Evolutionary conservation across 805 yeast genomes (phyloP), one percentile per base, ranked within the genome.

Genomic region (Spathaspora boniae): DNA sequence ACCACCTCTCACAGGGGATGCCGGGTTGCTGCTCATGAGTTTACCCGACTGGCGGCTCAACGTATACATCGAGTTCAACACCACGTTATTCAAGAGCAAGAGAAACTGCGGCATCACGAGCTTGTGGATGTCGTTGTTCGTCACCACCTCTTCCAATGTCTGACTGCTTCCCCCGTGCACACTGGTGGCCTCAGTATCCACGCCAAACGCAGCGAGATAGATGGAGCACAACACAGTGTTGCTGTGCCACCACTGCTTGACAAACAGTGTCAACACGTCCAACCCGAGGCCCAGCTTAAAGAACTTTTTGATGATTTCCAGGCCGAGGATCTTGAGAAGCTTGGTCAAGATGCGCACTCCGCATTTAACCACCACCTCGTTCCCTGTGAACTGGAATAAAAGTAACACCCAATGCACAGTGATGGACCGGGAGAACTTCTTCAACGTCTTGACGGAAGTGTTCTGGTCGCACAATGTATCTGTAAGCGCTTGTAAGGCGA

Each of bases 371-470:
- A 72, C 70, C 31, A 59, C 51, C 20, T 64, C 42, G 12, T 37
- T 12, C 14, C 38, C 32, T 14, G 65, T 65, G 34, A 45, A 54
- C 18, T 74, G 58, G 9, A 83, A 50, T 9, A 83, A 51, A 8
- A 84, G 58, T 7, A 84, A 48, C 3, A 75, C 60, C 83, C 89
- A 80, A 48, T 81, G 82, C 5, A 80, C 67, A 1, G 86, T 74
- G 2, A 85, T 65, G 0, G 81, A 64, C 30, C 78, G 70, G 2
- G 68, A 72, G 46, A 57, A 69, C 46, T 56, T 71, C 51, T 56
- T 73, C 53, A 62, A 58, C 29, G 53, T 58, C 38, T 63, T 66
- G 5, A 63, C 50, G 0, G 68, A 52, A 0, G 65, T 54, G 8
- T 54, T 53, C 18, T 71, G 50, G 25, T 72, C 75, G 45, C 69